These are phyloP conservation scores for Ampelomyces quisqualis DNA, from an alignment of 2,329 filamentous ascomycete genomes.

Conservation along the genomic window DNA sequence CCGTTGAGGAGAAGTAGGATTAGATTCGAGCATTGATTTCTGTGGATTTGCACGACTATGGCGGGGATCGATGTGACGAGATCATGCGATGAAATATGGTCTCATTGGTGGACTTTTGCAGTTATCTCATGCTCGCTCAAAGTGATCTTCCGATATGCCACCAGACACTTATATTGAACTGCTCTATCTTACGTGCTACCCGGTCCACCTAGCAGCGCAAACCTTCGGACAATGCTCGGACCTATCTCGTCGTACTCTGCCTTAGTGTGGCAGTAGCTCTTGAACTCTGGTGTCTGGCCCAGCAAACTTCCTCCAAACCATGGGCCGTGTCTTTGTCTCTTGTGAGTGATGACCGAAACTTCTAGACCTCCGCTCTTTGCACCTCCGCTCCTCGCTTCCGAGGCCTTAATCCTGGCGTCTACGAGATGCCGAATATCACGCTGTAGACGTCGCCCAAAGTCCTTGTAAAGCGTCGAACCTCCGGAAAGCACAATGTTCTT, in stretches of 20 bases:
- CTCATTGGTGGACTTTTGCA: slow-evolving; percentile 20
- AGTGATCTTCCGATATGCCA: slow-evolving; percentile 15
- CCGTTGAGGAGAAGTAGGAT: not conserved
- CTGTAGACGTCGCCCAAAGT: slow-evolving; percentile 94
- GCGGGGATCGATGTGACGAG: not conserved
- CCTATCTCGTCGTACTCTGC: slow-evolving; percentile 85
- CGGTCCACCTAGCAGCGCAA: slow-evolving; percentile 88
- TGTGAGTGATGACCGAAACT: slow-evolving; percentile 96
- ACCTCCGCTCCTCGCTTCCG: slow-evolving; percentile 86
- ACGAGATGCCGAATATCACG: slow-evolving; percentile 96
- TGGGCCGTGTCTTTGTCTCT: slow-evolving; percentile 92
- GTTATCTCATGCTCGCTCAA: slow-evolving; percentile 17
- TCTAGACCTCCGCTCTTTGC: slow-evolving; percentile 92
- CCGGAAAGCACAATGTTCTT: slow-evolving; percentile 99
- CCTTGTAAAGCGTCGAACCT: slow-evolving; percentile 96
- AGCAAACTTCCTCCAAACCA: slow-evolving; percentile 98
- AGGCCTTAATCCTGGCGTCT: slow-evolving; percentile 87
- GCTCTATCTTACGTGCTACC: slow-evolving; percentile 66
- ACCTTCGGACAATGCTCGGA: slow-evolving; percentile 90
- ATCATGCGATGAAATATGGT: slow-evolving; percentile 5
- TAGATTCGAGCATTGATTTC: not conserved
- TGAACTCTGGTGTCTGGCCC: slow-evolving; percentile 96
- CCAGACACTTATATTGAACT: no score
- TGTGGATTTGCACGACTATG: not conserved
- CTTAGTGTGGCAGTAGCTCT: slow-evolving; percentile 91